Base-by-base conservation (phyloP, 805 yeast species). In the Zygoascus biomembranicola region DNA sequence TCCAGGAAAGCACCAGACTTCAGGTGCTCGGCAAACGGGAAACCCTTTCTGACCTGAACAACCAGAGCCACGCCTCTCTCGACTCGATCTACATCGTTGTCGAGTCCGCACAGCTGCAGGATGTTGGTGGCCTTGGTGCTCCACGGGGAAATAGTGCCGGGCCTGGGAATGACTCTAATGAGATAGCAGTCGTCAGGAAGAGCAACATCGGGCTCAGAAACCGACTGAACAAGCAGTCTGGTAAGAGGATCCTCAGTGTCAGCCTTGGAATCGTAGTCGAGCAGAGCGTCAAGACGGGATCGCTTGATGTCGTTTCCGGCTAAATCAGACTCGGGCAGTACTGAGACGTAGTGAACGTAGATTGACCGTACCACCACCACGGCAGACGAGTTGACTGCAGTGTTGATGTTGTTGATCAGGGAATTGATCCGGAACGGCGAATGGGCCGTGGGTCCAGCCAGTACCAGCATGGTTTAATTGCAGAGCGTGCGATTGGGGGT, bases 81-180 rank as follows among this genome's bases (percentile, higher is more conserved):
- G 54, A 94, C 83, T 63, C 98, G 80, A 64, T 81, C 87, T 49
- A 94, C 76, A 56, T 77, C 78, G 18, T 77, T 75, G 41, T 75
- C 78, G 56, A 94, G 77, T 9, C 97, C 97, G 72, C 96, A 88
- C 53, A 87, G 95, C 53, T 83, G 80, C 51, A 90, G 79, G 61
- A 94, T 94, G 71, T 94, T 92, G 43, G 99, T 90, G 28, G 99
- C 99, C 73, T 94, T 94, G 13, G 98, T 90, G 9, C 97, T 88
- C 99, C 99, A 94, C 35, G 99, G 98, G 26, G 98, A 90, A 60
- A 94, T 92, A 11, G 99, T 94, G 57, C 99, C 99, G 8, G 90
- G 75, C 69, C 98, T 81, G 45, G 99, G 99, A 51, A 90, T 76
- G 51, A 94, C 77, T 67, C 95, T 78, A 47, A 92, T 71, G 59